Base-by-base conservation (phyloP, 1,139 yeast species). In the Yamadazyma sp. region DNA sequence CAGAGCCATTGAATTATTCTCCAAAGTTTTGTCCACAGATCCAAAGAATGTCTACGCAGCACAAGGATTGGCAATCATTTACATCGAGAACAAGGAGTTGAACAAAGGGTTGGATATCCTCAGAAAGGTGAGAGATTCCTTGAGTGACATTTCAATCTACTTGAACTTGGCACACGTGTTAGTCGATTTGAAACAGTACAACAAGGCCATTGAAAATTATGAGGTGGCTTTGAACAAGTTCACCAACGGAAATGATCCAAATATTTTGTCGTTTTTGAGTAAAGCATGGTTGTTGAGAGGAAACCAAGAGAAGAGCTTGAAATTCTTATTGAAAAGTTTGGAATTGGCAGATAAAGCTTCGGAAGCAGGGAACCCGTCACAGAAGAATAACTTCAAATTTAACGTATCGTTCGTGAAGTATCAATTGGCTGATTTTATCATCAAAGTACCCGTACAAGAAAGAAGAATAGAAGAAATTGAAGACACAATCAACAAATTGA, bases 31-130 rank as follows among this genome's bases (percentile, higher is more conserved):
- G 42, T 83, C 86, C 37, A 69, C 89, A 27, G 98, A 92, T 63
- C 79, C 92, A 5, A 73, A 77, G 50, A 88, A 92, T 59, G 95
- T 92, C 1, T 92, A 84, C 65, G 99, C 98, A 2, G 98, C 98
- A 1, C 98, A 92, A 62, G 99, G 99, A 38, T 75, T 94, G 47
- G 98, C 98, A 1, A 89, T 92, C 40, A 81, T 91, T 9, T 86
- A 88, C 61, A 95, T 95, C 17, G 98, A 91, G 53, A 85, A 85
- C 55, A 87, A 86, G 54, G 83, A 87, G 44, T 66, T 80, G 17
- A 81, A 78, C 31, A 75, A 83, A 48, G 96, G 98, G 1, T 73
- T 89, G 54, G 95, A 88, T 50, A 83, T 89, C 39, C 82, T 94
- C 56, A 79, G 95, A 61, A 89, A 91, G 53, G 82, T 91, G 39